Evolutionary conservation across 345 rosid species (phyloP), one percentile per base, ranked within the genome.

Genomic region (Camelina laxa): DNA sequence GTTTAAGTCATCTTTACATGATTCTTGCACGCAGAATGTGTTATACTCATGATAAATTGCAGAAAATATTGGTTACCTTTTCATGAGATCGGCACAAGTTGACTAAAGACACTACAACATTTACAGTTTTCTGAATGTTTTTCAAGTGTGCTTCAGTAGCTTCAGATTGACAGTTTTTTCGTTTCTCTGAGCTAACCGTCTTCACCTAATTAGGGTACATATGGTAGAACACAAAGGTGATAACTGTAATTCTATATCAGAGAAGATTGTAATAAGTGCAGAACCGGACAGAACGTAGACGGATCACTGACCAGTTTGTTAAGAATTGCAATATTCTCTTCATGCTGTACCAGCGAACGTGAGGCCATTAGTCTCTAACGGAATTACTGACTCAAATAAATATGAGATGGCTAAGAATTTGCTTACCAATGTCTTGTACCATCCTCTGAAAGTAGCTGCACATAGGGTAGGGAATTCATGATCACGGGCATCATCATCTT

Each of bases 361-460:
- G 36, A 85, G 35, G 60, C 31, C 42, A 24, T 72, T 76, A 65
- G 39, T 33, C 5, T n/a, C 50, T 19, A 5, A 56, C 49, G 20
- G n/a, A 35, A 54, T 39, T 20, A 73, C 12, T 13, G 8, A 33
- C n/a, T 41, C 19, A 13, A 30, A 45, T 36, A 36, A 41, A 30
- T 21, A 56, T 20, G 61, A 51, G 21, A 41, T 47, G 48, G 6
- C 20, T 36, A 61, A 15, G 39, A 54, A 51, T 62, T 67, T 70
- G n/a, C 15, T 63, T 85, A 92, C 97, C 88, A 92, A 58, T 42
- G 85, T 89, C 38, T 80, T 83, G 83, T 86, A 92, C 96, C 96
- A 92, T 13, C 81, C 81, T 80, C 84, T 80, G 70, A 85, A 87
- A 51, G 96, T 92, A n/a, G 87, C 87, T 77, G 89, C 60, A 63